Evolutionary conservation across 2,329 filamentous ascomycete species (phyloP).

Genomic region (Graphilbum fragrans): DNA sequence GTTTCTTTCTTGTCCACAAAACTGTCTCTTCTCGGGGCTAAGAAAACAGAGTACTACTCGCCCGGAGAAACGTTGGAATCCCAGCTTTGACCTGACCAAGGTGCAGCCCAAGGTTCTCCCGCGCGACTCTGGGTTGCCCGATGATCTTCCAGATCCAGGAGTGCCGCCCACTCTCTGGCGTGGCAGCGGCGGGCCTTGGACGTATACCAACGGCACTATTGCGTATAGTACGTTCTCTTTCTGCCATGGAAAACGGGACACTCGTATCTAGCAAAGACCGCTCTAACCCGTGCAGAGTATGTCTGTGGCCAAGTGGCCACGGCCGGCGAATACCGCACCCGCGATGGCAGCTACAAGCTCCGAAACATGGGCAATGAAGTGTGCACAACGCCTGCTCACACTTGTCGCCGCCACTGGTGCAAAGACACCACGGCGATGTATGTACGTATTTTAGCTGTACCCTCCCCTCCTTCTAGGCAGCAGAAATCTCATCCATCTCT

Average conservation of each 20-base stretch:
- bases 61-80: no score
- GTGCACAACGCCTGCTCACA: neutral
- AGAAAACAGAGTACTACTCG: no score
- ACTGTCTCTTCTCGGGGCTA: no score
- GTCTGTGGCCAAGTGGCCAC: constrained; percentile 5
- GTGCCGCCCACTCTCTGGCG: neutral
- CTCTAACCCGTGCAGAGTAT: neutral
- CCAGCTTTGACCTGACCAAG: neutral
- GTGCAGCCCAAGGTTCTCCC: no score
- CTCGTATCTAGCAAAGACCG: neutral
- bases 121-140: constrained; percentile 3
- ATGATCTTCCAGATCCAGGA: constrained; percentile 6
- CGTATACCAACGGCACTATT: neutral
- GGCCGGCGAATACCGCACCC: neutral
- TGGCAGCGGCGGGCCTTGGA: constrained; percentile 1
- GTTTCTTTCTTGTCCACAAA: no score
- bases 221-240: constrained; percentile 1
- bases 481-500: no score
- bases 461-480: no score
- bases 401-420: constrained; percentile 7
- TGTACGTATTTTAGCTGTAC: no score
- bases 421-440: constrained; percentile 7
- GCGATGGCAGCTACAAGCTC: neutral
- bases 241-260: no score
- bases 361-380: constrained; percentile 2